Evolutionary conservation across 106 monocot species (phyloP).

Genomic region (Platanthera guangdongensis): DNA sequence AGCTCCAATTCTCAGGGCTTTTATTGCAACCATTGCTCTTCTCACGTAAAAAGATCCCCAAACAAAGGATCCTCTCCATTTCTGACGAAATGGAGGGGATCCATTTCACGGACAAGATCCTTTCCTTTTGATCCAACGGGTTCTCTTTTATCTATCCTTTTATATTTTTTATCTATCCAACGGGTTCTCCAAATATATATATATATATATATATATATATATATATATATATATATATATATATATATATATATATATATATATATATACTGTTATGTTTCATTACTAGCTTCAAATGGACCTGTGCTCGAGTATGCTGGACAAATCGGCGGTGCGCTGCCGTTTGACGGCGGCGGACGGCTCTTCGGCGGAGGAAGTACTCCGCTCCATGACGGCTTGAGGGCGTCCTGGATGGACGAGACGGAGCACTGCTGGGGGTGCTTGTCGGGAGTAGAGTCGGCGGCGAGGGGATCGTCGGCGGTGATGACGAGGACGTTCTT

Average conservation of each 20-base stretch:
- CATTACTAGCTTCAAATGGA: background rate
- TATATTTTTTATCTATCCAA: no score
- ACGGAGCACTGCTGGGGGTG: constrained; percentile 26
- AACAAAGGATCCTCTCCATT: no score
- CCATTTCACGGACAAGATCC: no score
- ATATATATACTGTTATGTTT: background rate
- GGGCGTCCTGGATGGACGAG: constrained; percentile 56
- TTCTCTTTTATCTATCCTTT: no score
- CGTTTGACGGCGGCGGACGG: constrained; percentile 44
- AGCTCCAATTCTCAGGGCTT: background rate
- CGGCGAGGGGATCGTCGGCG: constrained; percentile 22
- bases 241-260: background rate
- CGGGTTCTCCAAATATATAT: no score
- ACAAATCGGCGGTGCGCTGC: constrained; percentile 49
- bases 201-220: no score
- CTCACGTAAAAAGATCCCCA: background rate
- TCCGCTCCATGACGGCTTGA: constrained; percentile 70
- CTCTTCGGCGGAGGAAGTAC: constrained; percentile 25
- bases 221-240: background rate
- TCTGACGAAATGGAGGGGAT: no score
- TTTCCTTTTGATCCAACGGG: no score
- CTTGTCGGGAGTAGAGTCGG: background rate
- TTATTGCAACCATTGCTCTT: constrained; percentile 1
- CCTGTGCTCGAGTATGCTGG: constrained; percentile 1
- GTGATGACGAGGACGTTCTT: constrained; percentile 72